These are phyloP conservation scores for Colletotrichum camelliae DNA, from an alignment of 2,329 filamentous ascomycete species.

Conservation along the genomic window DNA sequence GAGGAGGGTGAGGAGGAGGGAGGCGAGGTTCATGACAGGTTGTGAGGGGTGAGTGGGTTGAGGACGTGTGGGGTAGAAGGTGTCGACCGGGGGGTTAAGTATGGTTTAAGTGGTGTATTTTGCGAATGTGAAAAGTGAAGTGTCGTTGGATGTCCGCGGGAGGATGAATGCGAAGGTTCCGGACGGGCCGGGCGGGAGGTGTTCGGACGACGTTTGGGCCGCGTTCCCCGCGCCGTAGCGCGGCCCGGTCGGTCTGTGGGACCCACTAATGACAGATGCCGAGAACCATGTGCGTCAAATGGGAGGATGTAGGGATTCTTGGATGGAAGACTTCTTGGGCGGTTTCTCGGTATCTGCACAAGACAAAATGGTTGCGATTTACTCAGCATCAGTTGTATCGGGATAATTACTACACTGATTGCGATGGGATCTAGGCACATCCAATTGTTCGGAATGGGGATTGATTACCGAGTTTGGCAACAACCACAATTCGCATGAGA, in stretches of 20 bases:
- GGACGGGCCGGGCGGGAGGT: background rate
- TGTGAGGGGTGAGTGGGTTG: background rate
- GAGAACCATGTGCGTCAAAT: background rate
- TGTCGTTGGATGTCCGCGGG: background rate
- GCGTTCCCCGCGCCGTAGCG: background rate
- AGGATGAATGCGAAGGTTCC: background rate
- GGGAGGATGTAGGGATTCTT: background rate
- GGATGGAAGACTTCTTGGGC: no score
- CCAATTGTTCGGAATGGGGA: no score
- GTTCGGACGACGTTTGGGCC: background rate
- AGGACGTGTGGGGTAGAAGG: no score
- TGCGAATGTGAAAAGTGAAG: background rate
- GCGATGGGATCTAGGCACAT: no score
- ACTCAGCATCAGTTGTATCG: no score
- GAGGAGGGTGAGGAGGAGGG: background rate
- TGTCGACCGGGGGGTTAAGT: no score
- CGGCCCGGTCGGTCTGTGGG: background rate
- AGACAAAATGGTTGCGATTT: no score
- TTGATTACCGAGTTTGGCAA: no score
- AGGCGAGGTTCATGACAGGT: background rate
- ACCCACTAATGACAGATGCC: background rate
- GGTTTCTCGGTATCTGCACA: no score
- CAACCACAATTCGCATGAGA: no score
- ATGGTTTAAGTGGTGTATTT: no score
- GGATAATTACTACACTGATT: no score